A percentile compares a stretch with the other conserved stretches of the same genome.
Conservation (phyloP, 1,284 basidiomycete genomes). For the Cryptococcus sp. region DNA sequence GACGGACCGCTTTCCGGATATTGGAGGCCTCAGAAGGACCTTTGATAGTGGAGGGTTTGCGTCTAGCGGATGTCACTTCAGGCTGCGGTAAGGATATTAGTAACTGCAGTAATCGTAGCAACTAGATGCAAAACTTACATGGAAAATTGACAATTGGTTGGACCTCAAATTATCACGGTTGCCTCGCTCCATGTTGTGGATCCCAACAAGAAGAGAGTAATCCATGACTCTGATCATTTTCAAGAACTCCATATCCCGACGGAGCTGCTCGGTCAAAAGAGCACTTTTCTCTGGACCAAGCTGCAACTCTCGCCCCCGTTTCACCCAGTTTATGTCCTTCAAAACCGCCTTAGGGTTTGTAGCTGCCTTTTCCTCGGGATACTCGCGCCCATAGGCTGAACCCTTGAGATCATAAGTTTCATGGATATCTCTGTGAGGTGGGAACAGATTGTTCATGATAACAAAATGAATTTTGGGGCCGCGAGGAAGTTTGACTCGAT, state of each 20-base stretch:
- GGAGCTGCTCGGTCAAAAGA: constrained; percentile 81
- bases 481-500: constrained; percentile 91
- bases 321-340: constrained; percentile 97
- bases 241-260: constrained; percentile 80
- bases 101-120: background rate
- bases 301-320: constrained; percentile 71
- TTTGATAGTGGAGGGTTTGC: constrained; percentile 60
- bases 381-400: constrained; percentile 82
- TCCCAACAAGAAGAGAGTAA: constrained; percentile 89
- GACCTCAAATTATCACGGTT: constrained; percentile 87
- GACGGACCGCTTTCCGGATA: constrained; percentile 77
- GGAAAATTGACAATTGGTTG: constrained; percentile 87
- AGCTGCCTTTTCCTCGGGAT: constrained; percentile 76
- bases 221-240: constrained; percentile 89
- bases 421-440: constrained; percentile 93
- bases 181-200: constrained; percentile 86
- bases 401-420: constrained; percentile 98
- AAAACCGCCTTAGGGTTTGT: constrained; percentile 81
- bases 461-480: constrained; percentile 98
- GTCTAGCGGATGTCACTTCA: constrained; percentile 56
- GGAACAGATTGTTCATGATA: constrained; percentile 99
- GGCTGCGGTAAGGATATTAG: constrained; percentile 56
- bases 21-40: constrained; percentile 70
- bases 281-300: constrained; percentile 92
- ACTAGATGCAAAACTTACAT: constrained; percentile 55